These are phyloP conservation scores for Chaetomium tenue DNA, from an alignment of 495 filamentous ascomycete genomes.

Conservation along the genomic window DNA sequence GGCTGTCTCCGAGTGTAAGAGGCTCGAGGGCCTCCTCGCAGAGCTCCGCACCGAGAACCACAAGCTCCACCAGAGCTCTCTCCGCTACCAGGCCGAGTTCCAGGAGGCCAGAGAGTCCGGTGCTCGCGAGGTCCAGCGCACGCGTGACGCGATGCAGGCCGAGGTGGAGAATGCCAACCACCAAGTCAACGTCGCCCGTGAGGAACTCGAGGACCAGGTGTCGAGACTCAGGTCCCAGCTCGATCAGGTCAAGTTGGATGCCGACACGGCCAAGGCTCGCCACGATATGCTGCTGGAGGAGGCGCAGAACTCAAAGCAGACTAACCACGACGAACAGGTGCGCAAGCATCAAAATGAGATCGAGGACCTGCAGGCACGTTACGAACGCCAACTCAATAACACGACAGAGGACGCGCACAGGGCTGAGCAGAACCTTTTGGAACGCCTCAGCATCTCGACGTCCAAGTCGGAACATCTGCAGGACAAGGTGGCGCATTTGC, in stretches of 20 bases:
- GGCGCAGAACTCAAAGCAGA: slow-evolving; percentile 59
- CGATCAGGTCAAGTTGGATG: slow-evolving; percentile 68
- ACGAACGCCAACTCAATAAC: slow-evolving; percentile 70
- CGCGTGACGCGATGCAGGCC: slow-evolving; percentile 69
- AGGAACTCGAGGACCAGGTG: slow-evolving; percentile 72
- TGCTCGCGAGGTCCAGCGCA: slow-evolving; percentile 73
- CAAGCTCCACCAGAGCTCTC: slow-evolving; percentile 60
- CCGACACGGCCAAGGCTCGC: slow-evolving; percentile 67
- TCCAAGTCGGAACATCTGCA: slow-evolving; percentile 77
- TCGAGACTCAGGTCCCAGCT: slow-evolving; percentile 64
- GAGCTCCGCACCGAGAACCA: slow-evolving; percentile 67
- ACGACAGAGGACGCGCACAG: slow-evolving; percentile 69
- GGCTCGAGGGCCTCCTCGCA: slow-evolving; percentile 63
- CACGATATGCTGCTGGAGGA: slow-evolving; percentile 79
- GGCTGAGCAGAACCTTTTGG: slow-evolving; percentile 62
- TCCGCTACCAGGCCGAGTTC: slow-evolving; percentile 77
- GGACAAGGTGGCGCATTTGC: slow-evolving; percentile 75
- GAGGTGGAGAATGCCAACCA: slow-evolving; percentile 79
- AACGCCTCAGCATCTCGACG: slow-evolving; percentile 72
- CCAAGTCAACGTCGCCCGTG: slow-evolving; percentile 75
- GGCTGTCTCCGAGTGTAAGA: slow-evolving; percentile 55
- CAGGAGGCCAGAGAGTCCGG: slow-evolving; percentile 75
- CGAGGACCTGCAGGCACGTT: slow-evolving; percentile 61
- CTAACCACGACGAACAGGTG: slow-evolving; percentile 64
- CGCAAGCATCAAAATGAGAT: slow-evolving; percentile 71